Evolutionary conservation across 2,329 filamentous ascomycete species (phyloP).

Genomic region (Xylaria sp.): DNA sequence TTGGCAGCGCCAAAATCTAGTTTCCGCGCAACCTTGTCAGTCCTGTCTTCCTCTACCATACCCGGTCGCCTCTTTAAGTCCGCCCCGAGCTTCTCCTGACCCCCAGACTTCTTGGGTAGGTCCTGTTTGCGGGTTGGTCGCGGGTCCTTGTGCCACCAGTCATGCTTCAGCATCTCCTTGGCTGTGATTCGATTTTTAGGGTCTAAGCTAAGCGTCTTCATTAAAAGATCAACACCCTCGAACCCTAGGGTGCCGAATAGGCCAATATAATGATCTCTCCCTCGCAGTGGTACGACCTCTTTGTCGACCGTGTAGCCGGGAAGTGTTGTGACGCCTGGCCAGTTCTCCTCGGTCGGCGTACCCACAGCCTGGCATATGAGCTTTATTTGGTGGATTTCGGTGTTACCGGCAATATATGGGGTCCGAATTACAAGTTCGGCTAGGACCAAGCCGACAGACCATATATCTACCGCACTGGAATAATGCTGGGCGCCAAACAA

Average conservation of each 20-base stretch:
- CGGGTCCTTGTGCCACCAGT: slow-evolving; percentile 88
- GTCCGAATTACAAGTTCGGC: slow-evolving; percentile 87
- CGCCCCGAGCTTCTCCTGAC: slow-evolving; percentile 78
- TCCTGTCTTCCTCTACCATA: slow-evolving; percentile 73
- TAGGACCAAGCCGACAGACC: slow-evolving; percentile 93
- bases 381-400: slow-evolving; percentile 86
- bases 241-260: slow-evolving; percentile 84
- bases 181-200: slow-evolving; percentile 87
- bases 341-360: slow-evolving; percentile 92
- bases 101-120: slow-evolving; percentile 80
- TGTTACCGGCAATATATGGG: slow-evolving; percentile 85
- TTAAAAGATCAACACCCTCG: slow-evolving; percentile 87
- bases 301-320: slow-evolving; percentile 81
- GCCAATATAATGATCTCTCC: slow-evolving; percentile 76
- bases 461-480: slow-evolving; percentile 89
- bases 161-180: slow-evolving; percentile 79
- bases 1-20: slow-evolving; percentile 75
- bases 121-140: slow-evolving; percentile 84
- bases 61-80: slow-evolving; percentile 84
- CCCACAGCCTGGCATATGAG: slow-evolving; percentile 88
- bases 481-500: slow-evolving; percentile 93
- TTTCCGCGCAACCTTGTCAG: slow-evolving; percentile 82
- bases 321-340: slow-evolving; percentile 88
- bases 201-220: slow-evolving; percentile 85
- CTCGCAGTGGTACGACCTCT: slow-evolving; percentile 68